Evolutionary conservation across 805 yeast genomes (phyloP), one percentile per base, ranked within the genome.

Genomic region (Saccharomycopsis sp.): DNA sequence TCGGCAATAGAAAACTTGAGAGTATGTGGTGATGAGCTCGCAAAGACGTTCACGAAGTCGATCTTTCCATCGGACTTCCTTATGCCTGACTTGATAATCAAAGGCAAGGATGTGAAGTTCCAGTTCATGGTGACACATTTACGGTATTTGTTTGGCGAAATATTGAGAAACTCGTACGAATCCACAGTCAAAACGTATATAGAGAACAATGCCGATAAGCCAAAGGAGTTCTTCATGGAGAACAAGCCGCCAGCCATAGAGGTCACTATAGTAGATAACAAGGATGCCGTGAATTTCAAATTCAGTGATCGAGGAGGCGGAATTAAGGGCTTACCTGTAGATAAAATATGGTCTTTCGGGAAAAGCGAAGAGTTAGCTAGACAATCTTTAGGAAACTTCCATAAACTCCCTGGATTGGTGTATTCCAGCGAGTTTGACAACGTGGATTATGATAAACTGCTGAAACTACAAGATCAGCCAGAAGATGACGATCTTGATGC

Each of bases 281-380:
- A 81, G 12, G 85, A 83, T 44, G 53, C 55, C 2, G 84, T 89
- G 25, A 75, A 85, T 2, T 86, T 93, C 69, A 78, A 96, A 56
- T 82, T 93, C 54, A 84, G 93, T 3, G 99, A 93, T 70, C 85
- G 81, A 64, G 97, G 97, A 2, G 97, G 97, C 29, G 99, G 98
- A 1, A 74, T 93, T 54, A 76, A 80, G 9, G 77, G 78, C 52
- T 80, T 79, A 20, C 78, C 83, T 38, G 75, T 87, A 41, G 75
- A 77, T 15, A 80, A 84, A 50, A 77, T 91, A 7, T 93, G 97
- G 96, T 87, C 96, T 0, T 93, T 94, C 72, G 92, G 92, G 2
- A 87, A 87, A 68, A 77, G 79, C 23, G 84, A 88, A 2, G 78
- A 76, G 55, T 67, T 80, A 17, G 89, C 94, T 0, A 69, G 78